Base-by-base conservation (phyloP, 495 filamentous ascomycete species). In the Hyaloscypha bicolor region DNA sequence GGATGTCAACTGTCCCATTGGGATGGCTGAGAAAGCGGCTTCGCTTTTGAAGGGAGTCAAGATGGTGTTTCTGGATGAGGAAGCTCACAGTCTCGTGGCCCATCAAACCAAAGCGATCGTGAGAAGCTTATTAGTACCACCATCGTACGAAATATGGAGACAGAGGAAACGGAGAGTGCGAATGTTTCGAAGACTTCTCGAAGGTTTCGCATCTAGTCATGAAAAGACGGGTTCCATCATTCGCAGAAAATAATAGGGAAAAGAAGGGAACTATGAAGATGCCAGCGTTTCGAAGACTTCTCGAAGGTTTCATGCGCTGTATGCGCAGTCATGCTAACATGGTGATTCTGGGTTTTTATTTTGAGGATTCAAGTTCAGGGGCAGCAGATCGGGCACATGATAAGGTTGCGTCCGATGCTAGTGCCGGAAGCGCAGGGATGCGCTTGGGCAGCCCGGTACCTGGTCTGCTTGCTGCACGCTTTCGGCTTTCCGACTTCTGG, bases 21-120 rank as follows among this genome's bases (percentile, higher is more conserved):
- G 5, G 16, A 66, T 66, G 63, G 63, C 55, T 12, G 63, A 66
- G 56, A 66, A 53, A 29, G 63, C 56, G 29, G 30, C 55, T 29
- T 12, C 9, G 6, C 30, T 66, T 33, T 32, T 66, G 12, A 21
- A n/a, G 5, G 42, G 55, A 14, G 55, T 35, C 11, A 22, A 66
- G 22, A 66, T 32, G 1, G 59, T 21, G 21, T 60, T 59, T 48
- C 25, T 59, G 9, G 33, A 58, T 45, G 63, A 52, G 32, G 56
- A 66, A n/a, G 63, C 55, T 11, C 63, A 59, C 48, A 29, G 19
- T 31, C 16, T 59, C 29, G 35, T 66, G 12, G 55, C 37, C 9
- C 37, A 12, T 19, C 53, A 57, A 3, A 37, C 35, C 3, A 12
- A 48, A 48, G 9, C 42, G 4, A 48, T 19, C 42, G 6, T 48